Evolutionary conservation across 768 basidiomycete species (phyloP), one percentile per base, ranked within the genome.

Genomic region (Phylloporus rhodoxanthus): DNA sequence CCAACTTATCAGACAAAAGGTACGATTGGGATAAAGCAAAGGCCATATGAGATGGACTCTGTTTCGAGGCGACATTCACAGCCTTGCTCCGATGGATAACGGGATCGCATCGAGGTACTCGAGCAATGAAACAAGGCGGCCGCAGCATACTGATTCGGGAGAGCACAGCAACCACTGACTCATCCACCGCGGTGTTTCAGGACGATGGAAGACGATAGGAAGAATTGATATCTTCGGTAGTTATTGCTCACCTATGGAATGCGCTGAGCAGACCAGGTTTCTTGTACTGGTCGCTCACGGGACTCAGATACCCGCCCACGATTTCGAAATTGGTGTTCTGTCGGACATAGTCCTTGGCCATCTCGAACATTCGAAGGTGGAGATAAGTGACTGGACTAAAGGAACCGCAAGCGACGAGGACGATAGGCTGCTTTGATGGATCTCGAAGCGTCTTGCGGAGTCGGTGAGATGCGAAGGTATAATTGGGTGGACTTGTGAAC

Each of bases 331-430:
- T 75, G 42, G 91, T 92, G 68, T 93, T 91, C 60, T 92, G 88
- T 45, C 91, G 82, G 46, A 89, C 82, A 62, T 92, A 93, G 75
- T 98, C 96, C 71, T 87, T 88, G 48, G 95, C 96, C 96, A 99
- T 98, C 67, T 98, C 96, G 70, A 98, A 99, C 93, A 99, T 97
- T 57, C 96, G 89, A 54, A 97, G 81, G 64, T 96, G 93, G 45
- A 95, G 86, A 63, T 93, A 95, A n/a, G 94, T 96, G 54, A 96
- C 87, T 10, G 95, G 95, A 60, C 91, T 94, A 80, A 97, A 97
- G 48, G 91, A 95, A 25, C 95, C 96, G 64, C 96, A 99, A 40
- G 92, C 96, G 52, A 99, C 91, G 54, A 96, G 84, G 48, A 93
- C 89, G 57, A 96, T 72, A n/a, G 92, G 95, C 8, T 84, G 84